Percentiles rank a stretch among this genome's conserved stretches.
phyloP scores from a whole-genome alignment of 371 early-diverging fungal species.

The Circinella minor region DNA sequence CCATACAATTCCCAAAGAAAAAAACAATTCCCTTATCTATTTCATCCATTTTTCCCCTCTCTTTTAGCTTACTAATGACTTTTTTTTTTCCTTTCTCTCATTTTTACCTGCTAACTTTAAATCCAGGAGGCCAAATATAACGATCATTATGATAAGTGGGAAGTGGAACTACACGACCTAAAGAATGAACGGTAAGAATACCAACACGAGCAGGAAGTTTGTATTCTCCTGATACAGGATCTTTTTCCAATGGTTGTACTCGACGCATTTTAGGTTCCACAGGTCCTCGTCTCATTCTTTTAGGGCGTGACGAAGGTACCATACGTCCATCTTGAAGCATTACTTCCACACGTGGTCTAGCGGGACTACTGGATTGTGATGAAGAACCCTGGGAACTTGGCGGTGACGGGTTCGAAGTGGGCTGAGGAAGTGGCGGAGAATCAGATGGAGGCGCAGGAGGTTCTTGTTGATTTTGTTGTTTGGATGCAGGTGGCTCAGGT shows the following conservation, averaged over 20 bases:
- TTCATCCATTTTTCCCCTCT: too few species aligned
- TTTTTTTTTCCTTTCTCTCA: too few species aligned
- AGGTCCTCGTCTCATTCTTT: slow-evolving; percentile 43
- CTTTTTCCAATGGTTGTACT: slow-evolving; percentile 61
- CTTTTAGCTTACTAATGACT: too few species aligned
- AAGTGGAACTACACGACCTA: slow-evolving; percentile 79
- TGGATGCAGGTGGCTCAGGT: background rate
- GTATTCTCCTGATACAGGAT: slow-evolving; percentile 64
- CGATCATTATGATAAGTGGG: slow-evolving; percentile 86
- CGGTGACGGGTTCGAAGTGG: background rate
- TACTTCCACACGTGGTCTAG: slow-evolving; percentile 18
- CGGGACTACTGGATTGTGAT: slow-evolving; percentile 1
- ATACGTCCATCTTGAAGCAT: slow-evolving; percentile 24
- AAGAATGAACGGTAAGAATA: slow-evolving; percentile 69
- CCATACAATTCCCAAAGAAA: too few species aligned
- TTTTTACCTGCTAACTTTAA: slow-evolving; percentile 57
- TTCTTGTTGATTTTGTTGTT: background rate
- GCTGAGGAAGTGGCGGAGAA: slow-evolving; percentile 8
- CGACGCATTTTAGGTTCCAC: slow-evolving; percentile 43
- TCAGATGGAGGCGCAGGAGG: background rate
- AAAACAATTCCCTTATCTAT: too few species aligned
- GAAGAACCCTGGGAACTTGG: background rate
- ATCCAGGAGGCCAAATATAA: slow-evolving; percentile 93
- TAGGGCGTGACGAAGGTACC: slow-evolving; percentile 43
- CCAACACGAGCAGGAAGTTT: slow-evolving; percentile 81